Evolutionary conservation across 441 rosid genomes (phyloP).

Genomic region (Eutrema salsugineum): DNA sequence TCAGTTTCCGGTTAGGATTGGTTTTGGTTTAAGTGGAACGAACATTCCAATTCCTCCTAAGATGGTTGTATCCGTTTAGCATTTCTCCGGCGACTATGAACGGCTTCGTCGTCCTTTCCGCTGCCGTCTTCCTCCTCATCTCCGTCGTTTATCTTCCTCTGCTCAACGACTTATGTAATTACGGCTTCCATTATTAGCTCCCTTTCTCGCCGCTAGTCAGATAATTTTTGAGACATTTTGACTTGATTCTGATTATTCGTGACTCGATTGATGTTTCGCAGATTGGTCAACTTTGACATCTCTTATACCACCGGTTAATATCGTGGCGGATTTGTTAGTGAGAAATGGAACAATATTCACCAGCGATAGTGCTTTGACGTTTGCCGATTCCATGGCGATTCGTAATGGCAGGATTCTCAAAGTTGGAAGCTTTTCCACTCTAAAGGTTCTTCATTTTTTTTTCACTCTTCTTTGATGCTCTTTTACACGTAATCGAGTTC

Average conservation of each 20-base stretch:
- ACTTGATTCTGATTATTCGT: neutral
- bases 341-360: constrained; percentile 78
- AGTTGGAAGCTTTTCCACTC: constrained; percentile 57
- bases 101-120: constrained; percentile 33
- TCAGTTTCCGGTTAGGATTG: neutral
- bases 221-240: neutral
- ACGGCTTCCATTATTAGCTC: neutral
- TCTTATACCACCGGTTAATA: constrained; percentile 25
- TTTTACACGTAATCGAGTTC: too few species aligned
- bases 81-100: constrained; percentile 33
- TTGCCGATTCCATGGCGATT: constrained; percentile 79
- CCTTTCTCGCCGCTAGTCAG: neutral
- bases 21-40: neutral
- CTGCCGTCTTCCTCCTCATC: constrained; percentile 38
- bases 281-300: constrained; percentile 52
- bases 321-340: constrained; percentile 57
- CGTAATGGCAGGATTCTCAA: constrained; percentile 67
- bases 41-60: neutral
- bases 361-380: constrained; percentile 56
- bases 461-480: neutral
- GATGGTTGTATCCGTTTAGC: neutral
- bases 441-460: constrained; percentile 43
- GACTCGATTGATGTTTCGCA: constrained; percentile 13
- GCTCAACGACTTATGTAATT: constrained; percentile 37
- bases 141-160: constrained; percentile 41